phyloP scores from a whole-genome alignment of 768 basidiomycete genomes.

The Clavulina sp. region DNA sequence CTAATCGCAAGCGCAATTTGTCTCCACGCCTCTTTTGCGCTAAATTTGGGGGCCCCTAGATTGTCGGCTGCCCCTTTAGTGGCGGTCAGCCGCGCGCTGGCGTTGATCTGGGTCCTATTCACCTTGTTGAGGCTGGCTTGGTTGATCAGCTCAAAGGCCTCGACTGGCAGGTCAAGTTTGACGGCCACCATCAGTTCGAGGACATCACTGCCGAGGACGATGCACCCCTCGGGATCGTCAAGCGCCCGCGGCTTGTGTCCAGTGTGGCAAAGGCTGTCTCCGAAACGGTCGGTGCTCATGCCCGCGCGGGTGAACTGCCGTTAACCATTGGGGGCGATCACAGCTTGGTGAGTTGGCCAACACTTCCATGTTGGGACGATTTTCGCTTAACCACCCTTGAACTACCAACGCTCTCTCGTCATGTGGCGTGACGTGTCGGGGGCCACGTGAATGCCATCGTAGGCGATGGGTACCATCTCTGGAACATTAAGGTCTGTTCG shows the following conservation, averaged over 20 bases:
- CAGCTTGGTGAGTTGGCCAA: constrained; percentile 45
- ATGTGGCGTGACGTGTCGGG: constrained; percentile 3
- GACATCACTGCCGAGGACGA: constrained; percentile 45
- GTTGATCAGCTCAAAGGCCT: constrained; percentile 54
- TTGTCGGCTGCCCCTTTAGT: constrained; percentile 90
- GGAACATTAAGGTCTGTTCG: constrained; percentile 55
- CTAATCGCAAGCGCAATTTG: background rate
- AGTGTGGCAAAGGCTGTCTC: constrained; percentile 66
- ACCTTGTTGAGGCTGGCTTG: constrained; percentile 76
- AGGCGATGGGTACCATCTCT: constrained; percentile 88
- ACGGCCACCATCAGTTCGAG: constrained; percentile 81
- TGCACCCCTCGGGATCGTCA: constrained; percentile 74
- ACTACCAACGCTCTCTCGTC: background rate
- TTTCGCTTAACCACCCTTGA: too few relatives aligned
- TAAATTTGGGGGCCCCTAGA: constrained; percentile 27
- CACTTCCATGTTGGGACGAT: too few relatives aligned
- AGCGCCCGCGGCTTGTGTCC: constrained; percentile 79
- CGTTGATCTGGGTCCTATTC: constrained; percentile 77
- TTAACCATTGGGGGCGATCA: constrained; percentile 94
- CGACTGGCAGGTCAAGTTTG: constrained; percentile 81
- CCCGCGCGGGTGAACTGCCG: constrained; percentile 61
- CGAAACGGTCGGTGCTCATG: constrained; percentile 55
- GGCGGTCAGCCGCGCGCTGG: constrained; percentile 49
- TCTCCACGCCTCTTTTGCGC: background rate
- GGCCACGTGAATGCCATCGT: background rate